phyloP scores from a whole-genome alignment of 2,329 filamentous ascomycete genomes.

The Neofusicoccum cordaticola region DNA sequence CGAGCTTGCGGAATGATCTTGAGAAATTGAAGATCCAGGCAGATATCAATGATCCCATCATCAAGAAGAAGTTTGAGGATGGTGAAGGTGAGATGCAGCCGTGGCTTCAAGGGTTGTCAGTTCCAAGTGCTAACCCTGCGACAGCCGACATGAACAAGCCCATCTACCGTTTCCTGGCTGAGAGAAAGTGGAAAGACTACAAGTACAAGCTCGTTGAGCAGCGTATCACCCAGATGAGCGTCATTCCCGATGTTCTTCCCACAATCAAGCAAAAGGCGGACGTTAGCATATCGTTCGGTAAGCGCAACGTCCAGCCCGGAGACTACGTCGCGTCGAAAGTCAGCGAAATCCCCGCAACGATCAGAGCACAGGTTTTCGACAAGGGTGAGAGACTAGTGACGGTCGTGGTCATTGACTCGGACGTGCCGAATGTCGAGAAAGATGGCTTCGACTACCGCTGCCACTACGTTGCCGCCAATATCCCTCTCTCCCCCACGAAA shows the following conservation, averaged over 20 bases:
- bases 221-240: constrained; percentile 79
- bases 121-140: not conserved
- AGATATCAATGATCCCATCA: constrained; percentile 90
- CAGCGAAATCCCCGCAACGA: constrained; percentile 69
- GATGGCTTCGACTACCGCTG: constrained; percentile 78
- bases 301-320: constrained; percentile 68
- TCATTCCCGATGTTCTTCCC: constrained; percentile 84
- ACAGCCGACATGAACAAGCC: constrained; percentile 92
- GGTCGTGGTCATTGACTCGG: constrained; percentile 81
- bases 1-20: constrained; percentile 68
- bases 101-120: not conserved
- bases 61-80: constrained; percentile 93
- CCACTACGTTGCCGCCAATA: constrained; percentile 80
- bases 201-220: constrained; percentile 77
- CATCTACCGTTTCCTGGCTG: constrained; percentile 87
- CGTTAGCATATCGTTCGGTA: constrained; percentile 76
- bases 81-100: constrained; percentile 65
- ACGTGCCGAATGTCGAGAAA: constrained; percentile 75
- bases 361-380: constrained; percentile 84
- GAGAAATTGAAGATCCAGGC: constrained; percentile 82
- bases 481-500: constrained; percentile 59
- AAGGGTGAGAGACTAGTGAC: constrained; percentile 77
- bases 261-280: constrained; percentile 75
- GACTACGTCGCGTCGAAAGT: constrained; percentile 72
- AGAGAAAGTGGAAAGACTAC: constrained; percentile 83